phyloP scores from a whole-genome alignment of 441 rosid species.

The Gossypium schwendimanii region DNA sequence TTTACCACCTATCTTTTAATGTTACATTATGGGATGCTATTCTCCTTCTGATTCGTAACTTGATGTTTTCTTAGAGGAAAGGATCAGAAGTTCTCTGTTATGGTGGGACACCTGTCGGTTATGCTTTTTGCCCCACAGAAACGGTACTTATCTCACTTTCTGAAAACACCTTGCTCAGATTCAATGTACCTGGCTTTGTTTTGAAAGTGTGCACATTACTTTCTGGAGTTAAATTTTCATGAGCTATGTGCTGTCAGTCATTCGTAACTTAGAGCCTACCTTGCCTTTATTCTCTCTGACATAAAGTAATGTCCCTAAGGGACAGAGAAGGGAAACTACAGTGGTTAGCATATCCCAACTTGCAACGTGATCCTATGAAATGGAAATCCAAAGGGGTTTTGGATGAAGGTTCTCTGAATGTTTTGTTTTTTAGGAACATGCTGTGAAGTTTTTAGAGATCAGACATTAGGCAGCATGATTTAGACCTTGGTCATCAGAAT shows the following conservation, averaged over 20 bases:
- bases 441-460: neutral
- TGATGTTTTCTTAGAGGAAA: conserved; percentile 50
- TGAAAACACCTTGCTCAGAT: neutral
- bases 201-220: neutral
- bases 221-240: neutral
- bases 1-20: neutral
- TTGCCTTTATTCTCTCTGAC: neutral
- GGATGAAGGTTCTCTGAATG: neutral
- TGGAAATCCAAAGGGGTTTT: neutral
- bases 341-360: neutral
- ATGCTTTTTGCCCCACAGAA: conserved; percentile 65
- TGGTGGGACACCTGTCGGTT: conserved; percentile 75
- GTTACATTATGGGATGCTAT: neutral
- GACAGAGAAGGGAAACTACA: neutral
- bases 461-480: neutral
- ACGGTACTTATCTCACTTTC: conserved; percentile 41
- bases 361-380: neutral
- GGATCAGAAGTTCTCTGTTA: conserved; percentile 70
- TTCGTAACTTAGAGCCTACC: neutral
- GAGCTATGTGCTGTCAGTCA: neutral
- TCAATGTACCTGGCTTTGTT: neutral
- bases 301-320: neutral
- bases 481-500: neutral
- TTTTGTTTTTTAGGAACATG: neutral
- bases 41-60: conserved; percentile 4